Evolutionary conservation across 2,329 filamentous ascomycete species (phyloP).

Genomic region (Colletotrichum truncatum): DNA sequence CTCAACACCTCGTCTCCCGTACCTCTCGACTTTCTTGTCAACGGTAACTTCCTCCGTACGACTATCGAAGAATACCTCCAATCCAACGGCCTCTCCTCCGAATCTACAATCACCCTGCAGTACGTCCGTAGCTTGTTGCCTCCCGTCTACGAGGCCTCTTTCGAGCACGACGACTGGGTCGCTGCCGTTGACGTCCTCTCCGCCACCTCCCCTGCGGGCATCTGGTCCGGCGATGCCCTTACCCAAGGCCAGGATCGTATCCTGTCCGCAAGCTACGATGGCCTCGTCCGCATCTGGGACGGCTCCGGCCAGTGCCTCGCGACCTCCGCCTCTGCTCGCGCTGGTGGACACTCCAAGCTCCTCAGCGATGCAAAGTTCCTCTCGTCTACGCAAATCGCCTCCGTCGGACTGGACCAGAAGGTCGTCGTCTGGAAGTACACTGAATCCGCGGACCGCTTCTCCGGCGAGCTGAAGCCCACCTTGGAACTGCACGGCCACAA

Average conservation of each 20-base stretch:
- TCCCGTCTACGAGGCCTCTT: slow-evolving; percentile 88
- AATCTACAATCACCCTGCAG: slow-evolving; percentile 87
- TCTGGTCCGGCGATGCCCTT: slow-evolving; percentile 61
- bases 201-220: slow-evolving; percentile 66
- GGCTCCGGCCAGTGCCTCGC: slow-evolving; percentile 86
- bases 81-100: slow-evolving; percentile 85
- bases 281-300: slow-evolving; percentile 88
- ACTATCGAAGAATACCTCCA: slow-evolving; percentile 92
- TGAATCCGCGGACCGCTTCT: slow-evolving; percentile 69
- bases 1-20: slow-evolving; percentile 72
- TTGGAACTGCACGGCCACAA: slow-evolving; percentile 88
- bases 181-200: slow-evolving; percentile 86
- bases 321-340: slow-evolving; percentile 72
- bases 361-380: slow-evolving; percentile 88
- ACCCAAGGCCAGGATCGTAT: slow-evolving; percentile 73
- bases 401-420: slow-evolving; percentile 84
- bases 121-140: slow-evolving; percentile 93
- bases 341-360: slow-evolving; percentile 79
- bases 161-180: slow-evolving; percentile 98
- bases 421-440: slow-evolving; percentile 91
- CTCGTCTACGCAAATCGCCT: slow-evolving; percentile 80
- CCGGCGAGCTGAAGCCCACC: slow-evolving; percentile 72
- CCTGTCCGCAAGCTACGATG: slow-evolving; percentile 94
- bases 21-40: slow-evolving; percentile 94
- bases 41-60: slow-evolving; percentile 89